A percentile compares a stretch with the other conserved stretches of the same genome.
Conservation (phyloP, 441 rosid genomes). For the Mallotus repandus region DNA sequence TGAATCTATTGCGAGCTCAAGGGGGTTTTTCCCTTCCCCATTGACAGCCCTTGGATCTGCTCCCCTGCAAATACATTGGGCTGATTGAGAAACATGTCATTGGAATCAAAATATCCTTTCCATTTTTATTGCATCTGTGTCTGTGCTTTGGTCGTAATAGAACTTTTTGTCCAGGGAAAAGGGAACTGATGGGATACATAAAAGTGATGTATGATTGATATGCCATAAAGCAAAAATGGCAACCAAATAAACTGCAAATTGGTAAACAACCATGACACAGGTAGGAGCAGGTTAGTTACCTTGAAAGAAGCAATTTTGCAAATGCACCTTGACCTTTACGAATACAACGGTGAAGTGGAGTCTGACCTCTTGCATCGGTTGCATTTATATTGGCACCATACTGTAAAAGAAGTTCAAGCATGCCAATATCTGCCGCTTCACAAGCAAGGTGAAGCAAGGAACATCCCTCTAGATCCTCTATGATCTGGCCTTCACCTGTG, state of each 20-base stretch:
- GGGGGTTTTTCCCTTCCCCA: slow-evolving; percentile 69
- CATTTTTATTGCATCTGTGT: not conserved
- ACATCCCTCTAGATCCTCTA: slow-evolving; percentile 70
- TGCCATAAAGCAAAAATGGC: not conserved
- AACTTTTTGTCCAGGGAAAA: not conserved
- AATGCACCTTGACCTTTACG: slow-evolving; percentile 55
- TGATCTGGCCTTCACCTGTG: slow-evolving; percentile 43
- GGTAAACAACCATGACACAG: not conserved
- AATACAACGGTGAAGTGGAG: slow-evolving; percentile 77
- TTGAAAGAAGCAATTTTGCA: slow-evolving; percentile 82
- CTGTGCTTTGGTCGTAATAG: no score
- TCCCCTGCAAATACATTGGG: slow-evolving; percentile 58
- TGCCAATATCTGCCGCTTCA: slow-evolving; percentile 91
- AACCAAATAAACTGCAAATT: not conserved
- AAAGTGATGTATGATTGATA: not conserved
- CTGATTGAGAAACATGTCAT: slow-evolving; percentile 8
- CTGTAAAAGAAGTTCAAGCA: slow-evolving; percentile 97
- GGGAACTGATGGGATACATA: not conserved
- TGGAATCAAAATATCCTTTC: not conserved
- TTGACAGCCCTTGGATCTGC: slow-evolving; percentile 69
- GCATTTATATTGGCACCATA: slow-evolving; percentile 91
- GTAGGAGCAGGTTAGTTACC: slow-evolving; percentile 45
- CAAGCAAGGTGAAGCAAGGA: slow-evolving; percentile 96
- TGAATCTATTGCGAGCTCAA: slow-evolving; percentile 60
- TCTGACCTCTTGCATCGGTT: slow-evolving; percentile 72